These are phyloP conservation scores for Aurantiochytrium sp. DNA, from an alignment of 108 stramenopile species.

Conservation along the genomic window DNA sequence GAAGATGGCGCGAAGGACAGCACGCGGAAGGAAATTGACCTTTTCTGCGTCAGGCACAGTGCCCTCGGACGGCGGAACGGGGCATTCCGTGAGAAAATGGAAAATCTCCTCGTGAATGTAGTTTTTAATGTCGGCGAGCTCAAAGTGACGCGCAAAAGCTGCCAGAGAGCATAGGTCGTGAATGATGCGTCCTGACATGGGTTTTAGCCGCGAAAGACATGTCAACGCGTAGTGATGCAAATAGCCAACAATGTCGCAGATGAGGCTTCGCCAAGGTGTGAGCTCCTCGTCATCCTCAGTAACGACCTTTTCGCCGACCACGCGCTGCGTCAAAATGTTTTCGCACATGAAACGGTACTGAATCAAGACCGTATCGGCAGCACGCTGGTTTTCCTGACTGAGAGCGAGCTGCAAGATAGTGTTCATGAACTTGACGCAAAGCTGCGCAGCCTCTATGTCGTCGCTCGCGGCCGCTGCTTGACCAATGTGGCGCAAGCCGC, in stretches of 20 bases:
- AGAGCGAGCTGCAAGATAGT: background rate
- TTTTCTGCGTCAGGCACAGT: background rate
- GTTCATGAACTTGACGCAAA: background rate
- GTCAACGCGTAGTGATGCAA: background rate
- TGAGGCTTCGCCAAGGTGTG: background rate
- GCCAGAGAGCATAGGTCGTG: background rate
- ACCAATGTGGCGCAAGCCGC: background rate
- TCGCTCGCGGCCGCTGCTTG: background rate
- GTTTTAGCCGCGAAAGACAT: background rate
- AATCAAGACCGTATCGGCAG: background rate
- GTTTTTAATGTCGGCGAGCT: background rate
- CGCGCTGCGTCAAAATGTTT: background rate
- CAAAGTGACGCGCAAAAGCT: background rate
- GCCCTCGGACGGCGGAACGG: background rate
- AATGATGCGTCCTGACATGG: background rate
- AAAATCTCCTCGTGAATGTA: background rate
- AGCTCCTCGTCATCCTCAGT: background rate
- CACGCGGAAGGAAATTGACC: background rate
- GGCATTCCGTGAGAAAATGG: background rate
- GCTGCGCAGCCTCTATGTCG: background rate
- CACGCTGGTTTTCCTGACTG: background rate
- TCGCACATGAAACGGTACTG: background rate
- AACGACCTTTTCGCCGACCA: background rate
- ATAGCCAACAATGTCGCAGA: background rate
- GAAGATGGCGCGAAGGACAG: background rate